A percentile compares a stretch with the other conserved stretches of the same genome.
phyloP scores from a whole-genome alignment of 306 rosid species.

The Cajanus cajan region DNA sequence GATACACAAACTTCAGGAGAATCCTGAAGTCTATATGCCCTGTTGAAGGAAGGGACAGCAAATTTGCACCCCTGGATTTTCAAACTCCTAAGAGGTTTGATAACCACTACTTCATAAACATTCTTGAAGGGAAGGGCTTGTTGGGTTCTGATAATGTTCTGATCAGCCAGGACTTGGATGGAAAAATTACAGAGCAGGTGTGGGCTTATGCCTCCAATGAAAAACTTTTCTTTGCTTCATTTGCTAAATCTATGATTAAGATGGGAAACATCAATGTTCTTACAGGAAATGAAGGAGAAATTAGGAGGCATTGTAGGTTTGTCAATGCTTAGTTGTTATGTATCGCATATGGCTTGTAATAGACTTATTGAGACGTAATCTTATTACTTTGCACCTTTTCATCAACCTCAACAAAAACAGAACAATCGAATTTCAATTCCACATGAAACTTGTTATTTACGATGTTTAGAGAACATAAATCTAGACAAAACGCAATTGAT shows the following conservation, averaged over 20 bases:
- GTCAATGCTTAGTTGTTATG: conserved; percentile 35
- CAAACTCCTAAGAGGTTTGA: conserved; percentile 74
- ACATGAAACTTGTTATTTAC: no score
- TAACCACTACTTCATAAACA: conserved; percentile 68
- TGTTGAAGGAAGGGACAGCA: conserved; percentile 51
- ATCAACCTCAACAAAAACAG: no score
- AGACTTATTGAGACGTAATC: background rate
- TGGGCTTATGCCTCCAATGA: conserved; percentile 71
- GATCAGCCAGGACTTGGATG: conserved; percentile 56
- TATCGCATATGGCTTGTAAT: background rate
- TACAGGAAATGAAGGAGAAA: conserved; percentile 62
- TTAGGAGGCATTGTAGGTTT: conserved; percentile 75
- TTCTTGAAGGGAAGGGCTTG: conserved; percentile 74
- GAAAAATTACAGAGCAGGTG: conserved; percentile 48
- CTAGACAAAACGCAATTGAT: no score
- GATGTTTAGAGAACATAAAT: no score
- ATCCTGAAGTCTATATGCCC: conserved; percentile 74
- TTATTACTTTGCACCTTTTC: background rate
- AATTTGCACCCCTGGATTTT: conserved; percentile 65
- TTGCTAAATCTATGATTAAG: conserved; percentile 66
- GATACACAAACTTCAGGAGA: conserved; percentile 59
- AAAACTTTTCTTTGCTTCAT: conserved; percentile 62
- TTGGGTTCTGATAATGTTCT: conserved; percentile 74
- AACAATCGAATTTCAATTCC: no score
- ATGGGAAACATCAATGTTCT: conserved; percentile 86